Evolutionary conservation across 2,329 filamentous ascomycete genomes (phyloP).

Genomic region (Westerdykella sp.): DNA sequence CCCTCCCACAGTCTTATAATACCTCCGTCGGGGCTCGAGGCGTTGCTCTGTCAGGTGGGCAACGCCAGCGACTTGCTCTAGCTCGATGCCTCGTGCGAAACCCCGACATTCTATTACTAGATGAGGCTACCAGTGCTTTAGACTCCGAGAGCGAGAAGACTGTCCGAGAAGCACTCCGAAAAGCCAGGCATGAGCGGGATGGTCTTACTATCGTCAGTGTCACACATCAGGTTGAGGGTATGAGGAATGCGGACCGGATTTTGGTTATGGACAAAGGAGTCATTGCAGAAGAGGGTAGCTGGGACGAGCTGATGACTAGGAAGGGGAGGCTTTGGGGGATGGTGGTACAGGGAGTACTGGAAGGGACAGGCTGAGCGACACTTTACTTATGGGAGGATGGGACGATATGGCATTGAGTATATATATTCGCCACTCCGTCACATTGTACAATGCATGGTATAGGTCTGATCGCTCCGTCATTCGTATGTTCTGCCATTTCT

Average conservation of each 20-base stretch:
- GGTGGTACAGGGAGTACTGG: too few relatives aligned
- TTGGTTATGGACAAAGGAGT: constrained; percentile 61
- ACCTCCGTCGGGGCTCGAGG: constrained; percentile 71
- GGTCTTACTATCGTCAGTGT: constrained; percentile 67
- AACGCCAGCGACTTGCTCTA: constrained; percentile 92
- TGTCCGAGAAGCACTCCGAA: constrained; percentile 81
- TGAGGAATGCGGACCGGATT: constrained; percentile 65
- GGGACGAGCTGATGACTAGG: constrained; percentile 47
- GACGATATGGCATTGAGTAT: too few relatives aligned
- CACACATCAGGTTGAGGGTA: constrained; percentile 75
- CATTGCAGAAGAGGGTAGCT: constrained; percentile 59
- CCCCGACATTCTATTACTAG: constrained; percentile 79
- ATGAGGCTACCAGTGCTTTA: constrained; percentile 84
- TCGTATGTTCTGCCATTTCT: too few relatives aligned
- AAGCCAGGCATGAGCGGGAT: constrained; percentile 41
- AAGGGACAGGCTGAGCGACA: too few relatives aligned
- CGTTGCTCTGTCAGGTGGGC: constrained; percentile 66
- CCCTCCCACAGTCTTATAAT: constrained; percentile 55
- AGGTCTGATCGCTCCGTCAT: too few relatives aligned
- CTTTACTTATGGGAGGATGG: too few relatives aligned
- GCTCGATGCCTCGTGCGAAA: constrained; percentile 79
- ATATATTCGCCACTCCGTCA: too few relatives aligned
- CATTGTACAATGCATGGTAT: too few relatives aligned
- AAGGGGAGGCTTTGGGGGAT: constrained; percentile 2
- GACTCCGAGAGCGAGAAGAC: constrained; percentile 90